Percentiles rank a stretch among this genome's conserved stretches.
These are phyloP conservation scores for Ailanthus altissimus DNA, from an alignment of 345 rosid genomes.

Conservation along the genomic window DNA sequence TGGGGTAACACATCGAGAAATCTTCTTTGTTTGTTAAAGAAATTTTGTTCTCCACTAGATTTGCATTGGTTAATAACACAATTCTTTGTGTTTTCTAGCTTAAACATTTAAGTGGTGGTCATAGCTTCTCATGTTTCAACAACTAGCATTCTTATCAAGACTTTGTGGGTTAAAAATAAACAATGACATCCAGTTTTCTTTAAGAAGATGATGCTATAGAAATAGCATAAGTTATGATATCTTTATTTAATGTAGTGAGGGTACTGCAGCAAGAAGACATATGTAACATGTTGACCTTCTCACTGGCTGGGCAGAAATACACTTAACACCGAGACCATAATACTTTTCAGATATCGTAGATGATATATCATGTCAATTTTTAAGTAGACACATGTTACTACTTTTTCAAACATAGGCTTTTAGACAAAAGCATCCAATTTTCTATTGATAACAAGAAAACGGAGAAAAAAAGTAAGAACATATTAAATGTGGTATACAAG, in stretches of 20 bases:
- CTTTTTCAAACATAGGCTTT: background rate
- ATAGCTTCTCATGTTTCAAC: background rate
- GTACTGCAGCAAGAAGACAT: background rate
- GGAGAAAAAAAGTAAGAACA: conserved; percentile 39
- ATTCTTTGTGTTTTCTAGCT: conserved; percentile 6
- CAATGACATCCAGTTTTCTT: background rate
- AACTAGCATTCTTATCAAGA: background rate
- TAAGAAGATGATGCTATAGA: background rate
- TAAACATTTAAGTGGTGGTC: background rate
- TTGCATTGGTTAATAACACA: background rate
- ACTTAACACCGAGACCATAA: background rate
- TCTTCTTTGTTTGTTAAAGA: background rate
- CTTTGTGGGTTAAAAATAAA: background rate
- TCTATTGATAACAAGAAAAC: background rate
- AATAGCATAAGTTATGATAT: background rate
- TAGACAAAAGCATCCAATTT: background rate
- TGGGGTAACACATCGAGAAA: conserved; percentile 42
- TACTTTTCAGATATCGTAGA: background rate
- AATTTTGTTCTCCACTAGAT: background rate
- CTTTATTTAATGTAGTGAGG: background rate
- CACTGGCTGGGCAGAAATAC: background rate
- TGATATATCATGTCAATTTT: background rate
- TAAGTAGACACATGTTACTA: background rate
- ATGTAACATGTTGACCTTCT: background rate
- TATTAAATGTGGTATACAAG: too few species aligned